Evolutionary conservation across 306 rosid genomes (phyloP), one percentile per base, ranked within the genome.

Genomic region (Carpinus viminea): DNA sequence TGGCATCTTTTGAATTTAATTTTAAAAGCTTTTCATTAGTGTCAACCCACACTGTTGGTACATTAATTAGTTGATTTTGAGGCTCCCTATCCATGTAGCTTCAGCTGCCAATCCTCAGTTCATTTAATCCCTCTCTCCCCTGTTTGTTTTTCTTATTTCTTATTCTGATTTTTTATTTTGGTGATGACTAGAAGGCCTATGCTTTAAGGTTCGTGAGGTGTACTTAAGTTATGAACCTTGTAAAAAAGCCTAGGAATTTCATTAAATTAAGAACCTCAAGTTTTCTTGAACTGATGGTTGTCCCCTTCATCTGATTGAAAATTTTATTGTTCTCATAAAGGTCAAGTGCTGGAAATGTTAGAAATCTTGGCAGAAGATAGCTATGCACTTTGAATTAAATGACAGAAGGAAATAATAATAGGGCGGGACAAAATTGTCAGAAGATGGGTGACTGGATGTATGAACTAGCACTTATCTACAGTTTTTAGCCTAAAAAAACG

Each of bases 11-110:
- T 38, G 50, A n/a, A 36, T 5, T 66, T 28, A 38, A 41, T 38
- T n/a, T 66, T 66, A 20, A 2, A n/a, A 38, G 11, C 51, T 41
- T n/a, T 43, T 66, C 51, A 41, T 17, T 4, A 17, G 6, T 65
- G 26, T 65, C 71, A 16, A 36, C 26, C 24, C 47, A 38, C 48
- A 38, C 24, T 3, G 24, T 13, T 65, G 17, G 26, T 38, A 7
- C 70, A 65, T 41, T n/a, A 66, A 18, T 66, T 66, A 26, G 72
- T 66, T 41, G 13, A n/a, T 38, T 17, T 66, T 66, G 50, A 66
- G 45, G 72, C 72, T 31, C 6, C 72, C 43, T 41, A n/a, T 34
- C 70, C 70, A 64, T 31, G 70, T 64, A 13, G 70, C 47, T 64
- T 34, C 46, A 28, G 20, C 20, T 66, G 72, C 28, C 15, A 41